Percentiles rank a stretch among this genome's conserved stretches.
phyloP scores from a whole-genome alignment of 306 rosid species.

The Prunus mira region DNA sequence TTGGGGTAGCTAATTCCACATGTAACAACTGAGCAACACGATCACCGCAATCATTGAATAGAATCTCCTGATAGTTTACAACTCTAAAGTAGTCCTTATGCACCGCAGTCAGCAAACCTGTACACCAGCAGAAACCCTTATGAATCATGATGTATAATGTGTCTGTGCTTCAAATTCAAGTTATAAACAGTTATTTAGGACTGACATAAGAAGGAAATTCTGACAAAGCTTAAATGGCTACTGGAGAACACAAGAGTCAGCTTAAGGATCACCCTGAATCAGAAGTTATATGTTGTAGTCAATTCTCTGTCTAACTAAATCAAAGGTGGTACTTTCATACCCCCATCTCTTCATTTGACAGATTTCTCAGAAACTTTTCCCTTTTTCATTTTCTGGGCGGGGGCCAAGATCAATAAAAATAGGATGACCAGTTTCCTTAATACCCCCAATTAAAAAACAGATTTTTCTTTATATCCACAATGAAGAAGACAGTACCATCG shows the following conservation, averaged over 20 bases:
- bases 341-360: background rate
- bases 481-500: constrained; percentile 56
- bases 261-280: background rate
- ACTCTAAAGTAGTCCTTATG: constrained; percentile 55
- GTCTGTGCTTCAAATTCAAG: background rate
- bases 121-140: constrained; percentile 15
- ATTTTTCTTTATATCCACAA: background rate
- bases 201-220: background rate
- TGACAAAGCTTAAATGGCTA: background rate
- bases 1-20: constrained; percentile 55
- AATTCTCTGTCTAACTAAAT: background rate
- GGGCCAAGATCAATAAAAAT: background rate
- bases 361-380: background rate
- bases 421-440: background rate
- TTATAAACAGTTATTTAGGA: background rate
- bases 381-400: background rate
- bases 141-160: background rate
- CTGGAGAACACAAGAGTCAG: background rate
- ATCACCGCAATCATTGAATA: constrained; percentile 81
- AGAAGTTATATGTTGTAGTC: background rate
- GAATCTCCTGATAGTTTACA: constrained; percentile 59
- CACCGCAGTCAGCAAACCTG: constrained; percentile 89
- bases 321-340: background rate
- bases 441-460: background rate
- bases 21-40: constrained; percentile 95